Conservation (phyloP, 164 flowering plant genomes). For the Berberis thunbergii region DNA sequence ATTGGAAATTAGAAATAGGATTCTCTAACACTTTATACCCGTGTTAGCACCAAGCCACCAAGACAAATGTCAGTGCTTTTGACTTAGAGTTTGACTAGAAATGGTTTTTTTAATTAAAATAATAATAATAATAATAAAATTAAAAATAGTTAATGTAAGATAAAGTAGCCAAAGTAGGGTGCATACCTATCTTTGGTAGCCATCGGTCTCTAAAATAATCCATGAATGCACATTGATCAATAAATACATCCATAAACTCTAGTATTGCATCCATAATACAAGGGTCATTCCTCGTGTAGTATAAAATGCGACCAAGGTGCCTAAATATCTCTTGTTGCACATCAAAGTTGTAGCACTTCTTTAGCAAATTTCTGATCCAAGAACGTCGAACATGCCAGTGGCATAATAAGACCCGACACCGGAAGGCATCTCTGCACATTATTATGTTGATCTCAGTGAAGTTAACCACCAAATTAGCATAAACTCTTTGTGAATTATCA, state of each 20-base stretch:
- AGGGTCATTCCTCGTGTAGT: slow-evolving; percentile 28
- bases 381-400: slow-evolving; percentile 48
- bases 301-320: slow-evolving; percentile 34
- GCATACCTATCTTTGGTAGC: slow-evolving; percentile 37
- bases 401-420: slow-evolving; percentile 37
- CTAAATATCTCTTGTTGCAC: slow-evolving; percentile 46
- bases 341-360: slow-evolving; percentile 36
- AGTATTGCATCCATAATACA: slow-evolving; percentile 28
- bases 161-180: not conserved
- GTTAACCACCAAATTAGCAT: not conserved
- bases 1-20: no score
- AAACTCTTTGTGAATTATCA: not conserved
- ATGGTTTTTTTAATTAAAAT: no score
- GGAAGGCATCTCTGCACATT: slow-evolving; percentile 35
- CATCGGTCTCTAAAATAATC: slow-evolving; percentile 38
- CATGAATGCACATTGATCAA: slow-evolving; percentile 43
- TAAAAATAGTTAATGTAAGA: not conserved
- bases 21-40: no score
- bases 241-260: slow-evolving; percentile 43
- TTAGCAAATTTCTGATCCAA: slow-evolving; percentile 39
- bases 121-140: not conserved
- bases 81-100: no score
- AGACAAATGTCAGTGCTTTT: no score
- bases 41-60: no score
- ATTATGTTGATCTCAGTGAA: slow-evolving; percentile 6